Evolutionary conservation across 2,329 filamentous ascomycete species (phyloP).

Genomic region (Pyrenochaeta sp.): DNA sequence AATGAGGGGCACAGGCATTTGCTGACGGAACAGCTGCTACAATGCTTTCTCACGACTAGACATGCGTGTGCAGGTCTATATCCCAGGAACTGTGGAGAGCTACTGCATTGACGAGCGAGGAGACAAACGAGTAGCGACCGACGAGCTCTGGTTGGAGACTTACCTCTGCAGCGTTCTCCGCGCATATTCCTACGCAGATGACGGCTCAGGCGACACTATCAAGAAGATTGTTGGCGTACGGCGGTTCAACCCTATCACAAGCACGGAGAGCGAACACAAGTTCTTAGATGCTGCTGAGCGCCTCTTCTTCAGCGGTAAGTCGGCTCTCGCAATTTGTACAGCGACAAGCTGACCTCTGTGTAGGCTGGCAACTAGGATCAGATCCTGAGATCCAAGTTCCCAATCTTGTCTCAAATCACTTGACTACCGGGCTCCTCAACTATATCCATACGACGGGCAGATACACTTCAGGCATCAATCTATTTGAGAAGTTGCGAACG

Average conservation of each 20-base stretch:
- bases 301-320: constrained; percentile 86
- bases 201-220: constrained; percentile 92
- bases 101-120: constrained; percentile 98
- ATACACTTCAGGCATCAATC: constrained; percentile 93
- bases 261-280: constrained; percentile 96
- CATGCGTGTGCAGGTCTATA: constrained; percentile 98
- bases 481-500: constrained; percentile 93
- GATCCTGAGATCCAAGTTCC: constrained; percentile 98
- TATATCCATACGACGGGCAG: constrained; percentile 96
- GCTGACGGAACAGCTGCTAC: constrained; percentile 74
- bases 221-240: constrained; percentile 97
- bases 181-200: constrained; percentile 95
- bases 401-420: constrained; percentile 94
- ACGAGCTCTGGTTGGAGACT: constrained; percentile 95
- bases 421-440: constrained; percentile 90
- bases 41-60: constrained; percentile 98
- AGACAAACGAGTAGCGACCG: constrained; percentile 90
- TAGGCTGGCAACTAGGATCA: constrained; percentile 90
- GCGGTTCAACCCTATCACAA: constrained; percentile 96
- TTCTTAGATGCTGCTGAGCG: constrained; percentile 94
- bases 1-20: background rate
- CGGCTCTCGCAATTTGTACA: background rate
- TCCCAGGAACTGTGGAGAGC: constrained; percentile 94
- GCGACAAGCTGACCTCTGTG: constrained; percentile 8
- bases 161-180: constrained; percentile 94